A percentile compares a stretch with the other conserved stretches of the same genome.
Conservation (phyloP, 1,284 basidiomycete genomes). For the Apiotrichum veenhuisii region DNA sequence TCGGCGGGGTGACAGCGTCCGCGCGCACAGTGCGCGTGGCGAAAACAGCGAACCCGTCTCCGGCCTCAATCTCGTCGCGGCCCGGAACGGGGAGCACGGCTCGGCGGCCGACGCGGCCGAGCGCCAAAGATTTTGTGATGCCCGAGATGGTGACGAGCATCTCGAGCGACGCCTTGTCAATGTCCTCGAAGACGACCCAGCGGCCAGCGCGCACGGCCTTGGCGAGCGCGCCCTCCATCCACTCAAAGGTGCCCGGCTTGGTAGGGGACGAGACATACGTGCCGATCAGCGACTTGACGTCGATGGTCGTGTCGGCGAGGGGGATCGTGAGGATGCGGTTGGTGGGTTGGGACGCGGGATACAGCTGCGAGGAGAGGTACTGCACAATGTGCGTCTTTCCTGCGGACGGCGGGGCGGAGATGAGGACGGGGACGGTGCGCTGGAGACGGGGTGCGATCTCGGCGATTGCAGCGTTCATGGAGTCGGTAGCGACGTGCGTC, state of each 20-base stretch:
- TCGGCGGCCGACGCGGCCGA: constrained; percentile 60
- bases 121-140: constrained; percentile 71
- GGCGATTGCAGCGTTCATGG: constrained; percentile 60
- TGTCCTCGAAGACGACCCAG: constrained; percentile 92
- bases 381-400: constrained; percentile 83
- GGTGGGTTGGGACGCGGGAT: constrained; percentile 54
- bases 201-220: constrained; percentile 85
- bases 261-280: constrained; percentile 87
- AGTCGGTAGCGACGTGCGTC: constrained; percentile 63
- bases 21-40: constrained; percentile 66
- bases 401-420: constrained; percentile 83
- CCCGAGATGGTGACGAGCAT: constrained; percentile 79
- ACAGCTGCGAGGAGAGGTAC: constrained; percentile 65
- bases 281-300: constrained; percentile 88
- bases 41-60: constrained; percentile 70
- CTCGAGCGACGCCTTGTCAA: constrained; percentile 83
- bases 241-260: constrained; percentile 86
- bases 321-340: constrained; percentile 70
- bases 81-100: constrained; percentile 68
- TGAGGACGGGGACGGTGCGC: constrained; percentile 69
- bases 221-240: constrained; percentile 91
- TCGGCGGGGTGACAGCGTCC: constrained; percentile 50
- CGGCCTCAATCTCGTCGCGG: constrained; percentile 65
- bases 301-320: constrained; percentile 89
- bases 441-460: constrained; percentile 65